Base-by-base conservation (phyloP, 352 stramenopile species). In the Phytophthora melonis region DNA sequence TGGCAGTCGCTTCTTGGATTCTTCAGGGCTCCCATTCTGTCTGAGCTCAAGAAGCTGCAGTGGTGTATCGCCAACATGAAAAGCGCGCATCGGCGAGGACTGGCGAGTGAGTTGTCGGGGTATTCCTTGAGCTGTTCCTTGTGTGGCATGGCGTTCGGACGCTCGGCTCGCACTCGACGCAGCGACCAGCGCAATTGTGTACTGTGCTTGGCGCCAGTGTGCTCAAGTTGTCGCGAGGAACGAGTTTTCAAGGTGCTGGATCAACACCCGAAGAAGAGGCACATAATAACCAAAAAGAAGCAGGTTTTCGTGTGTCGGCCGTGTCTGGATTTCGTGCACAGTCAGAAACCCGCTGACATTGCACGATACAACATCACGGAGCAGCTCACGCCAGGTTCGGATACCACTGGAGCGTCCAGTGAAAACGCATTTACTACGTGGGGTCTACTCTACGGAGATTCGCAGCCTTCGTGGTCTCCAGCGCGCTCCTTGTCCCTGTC, bases 21-120 rank as follows among this genome's bases (percentile, higher is more conserved):
- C 54, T 75, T 76, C 2, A 41, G 43, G 18, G 56, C 67, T 23
- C 71, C 75, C 8, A n/a, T 66, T 4, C 63, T 82, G 19, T 60
- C 72, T 5, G 75, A 82, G 14, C 63, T 65, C 36, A 82, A 82
- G 65, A 82, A 79, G 27, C 32, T 82, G 52, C 59, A 68, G 56
- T 82, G 68, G 67, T 82, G 75, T 27, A 82, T 79, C 25, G 67
- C 63, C n/a, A 75, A 79, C 18, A 75, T 71, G 63, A 79, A 68
- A 45, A 70, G 60, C 16, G 52, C 50, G n/a, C 63, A 72, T 23
- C 71, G 64, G 7, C 30, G 70, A 66, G 55, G 68, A 49, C 8
- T 75, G 23, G 55, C 43, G 21, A 65, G 61, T 7, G 41, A 81
- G 14, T 47, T 78, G 9, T 68, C 52, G 3, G 66, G 70, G 5